Evolutionary conservation across 2,329 filamentous ascomycete species (phyloP).

Genomic region (Blumeria hordei): DNA sequence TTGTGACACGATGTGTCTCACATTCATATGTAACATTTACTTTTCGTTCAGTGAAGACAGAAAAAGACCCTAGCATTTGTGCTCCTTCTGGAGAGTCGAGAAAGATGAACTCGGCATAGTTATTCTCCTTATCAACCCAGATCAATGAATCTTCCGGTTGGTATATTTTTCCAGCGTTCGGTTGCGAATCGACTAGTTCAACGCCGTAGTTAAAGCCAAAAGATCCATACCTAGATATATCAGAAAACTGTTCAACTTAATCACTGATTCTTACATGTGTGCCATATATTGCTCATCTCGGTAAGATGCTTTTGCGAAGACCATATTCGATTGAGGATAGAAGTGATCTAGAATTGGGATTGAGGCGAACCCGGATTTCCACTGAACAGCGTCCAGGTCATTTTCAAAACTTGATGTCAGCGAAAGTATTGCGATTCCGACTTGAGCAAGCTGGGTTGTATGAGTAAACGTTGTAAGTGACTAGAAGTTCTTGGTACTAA

Average conservation of each 20-base stretch:
- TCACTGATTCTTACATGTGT: conserved; percentile 15
- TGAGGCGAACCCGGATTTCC: conserved; percentile 15
- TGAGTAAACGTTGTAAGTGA: not conserved
- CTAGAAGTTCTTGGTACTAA: conserved; percentile 5
- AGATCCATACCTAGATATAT: conserved; percentile 17
- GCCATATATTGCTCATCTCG: conserved; percentile 20
- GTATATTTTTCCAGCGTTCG: conserved; percentile 11
- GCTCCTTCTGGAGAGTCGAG: conserved; percentile 13
- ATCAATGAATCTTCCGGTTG: conserved; percentile 3
- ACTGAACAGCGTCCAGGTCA: conserved; percentile 15
- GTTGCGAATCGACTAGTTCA: conserved; percentile 5
- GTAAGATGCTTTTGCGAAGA: conserved; percentile 4
- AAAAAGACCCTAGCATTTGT: conserved; percentile 5
- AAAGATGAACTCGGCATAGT: conserved; percentile 17
- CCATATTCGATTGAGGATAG: conserved; percentile 13
- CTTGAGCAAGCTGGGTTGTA: conserved; percentile 17
- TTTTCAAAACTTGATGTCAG: conserved; percentile 20
- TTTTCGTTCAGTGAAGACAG: conserved; percentile 16
- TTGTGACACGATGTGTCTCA: conserved; percentile 12
- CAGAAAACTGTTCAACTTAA: not conserved
- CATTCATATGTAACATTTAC: conserved; percentile 15
- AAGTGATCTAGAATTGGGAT: conserved; percentile 18
- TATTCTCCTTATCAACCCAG: conserved; percentile 4
- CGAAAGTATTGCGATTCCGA: conserved; percentile 20
- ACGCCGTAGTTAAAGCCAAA: conserved; percentile 15